Conservation (phyloP, 805 yeast species). For the Yueomyces sinensis region DNA sequence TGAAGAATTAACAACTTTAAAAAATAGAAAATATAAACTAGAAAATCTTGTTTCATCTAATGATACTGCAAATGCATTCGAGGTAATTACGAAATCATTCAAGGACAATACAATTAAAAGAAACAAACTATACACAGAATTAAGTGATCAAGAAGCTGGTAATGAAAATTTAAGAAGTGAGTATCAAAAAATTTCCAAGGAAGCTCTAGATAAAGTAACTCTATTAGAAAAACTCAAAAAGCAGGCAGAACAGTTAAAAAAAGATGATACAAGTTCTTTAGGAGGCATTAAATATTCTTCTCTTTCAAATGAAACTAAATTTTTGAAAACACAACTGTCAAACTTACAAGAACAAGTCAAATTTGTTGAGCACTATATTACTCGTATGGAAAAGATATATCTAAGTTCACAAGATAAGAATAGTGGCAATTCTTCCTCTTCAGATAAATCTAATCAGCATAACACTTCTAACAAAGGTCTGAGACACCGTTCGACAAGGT, state of each 20-base stretch:
- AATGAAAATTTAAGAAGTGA: constrained; percentile 25
- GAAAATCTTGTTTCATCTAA: not conserved
- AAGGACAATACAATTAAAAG: constrained; percentile 15
- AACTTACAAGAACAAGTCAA: not conserved
- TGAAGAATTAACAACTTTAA: constrained; percentile 4
- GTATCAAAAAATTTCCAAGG: constrained; percentile 34
- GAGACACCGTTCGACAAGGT: not conserved
- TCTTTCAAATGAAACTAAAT: not conserved
- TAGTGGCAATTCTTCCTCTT: too few species aligned
- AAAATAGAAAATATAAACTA: constrained; percentile 4
- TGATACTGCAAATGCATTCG: constrained; percentile 5
- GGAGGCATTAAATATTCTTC: constrained; percentile 17
- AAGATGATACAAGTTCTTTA: constrained; percentile 23
- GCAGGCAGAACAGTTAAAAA: constrained; percentile 13
- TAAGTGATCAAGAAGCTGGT: constrained; percentile 1
- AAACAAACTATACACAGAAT: constrained; percentile 21
- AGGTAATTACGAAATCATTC: constrained; percentile 1
- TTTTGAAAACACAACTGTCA: not conserved
- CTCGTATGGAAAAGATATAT: not conserved
- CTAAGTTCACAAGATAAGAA: too few species aligned
- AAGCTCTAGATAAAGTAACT: constrained; percentile 33
- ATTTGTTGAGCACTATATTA: not conserved
- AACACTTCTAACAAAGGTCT: too few species aligned
- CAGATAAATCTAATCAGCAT: too few species aligned
- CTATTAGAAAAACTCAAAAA: constrained; percentile 14